A percentile compares a stretch with the other conserved stretches of the same genome.
Conservation (phyloP, 2,329 filamentous ascomycete genomes). For the Atkinsonella hypoxylon region DNA sequence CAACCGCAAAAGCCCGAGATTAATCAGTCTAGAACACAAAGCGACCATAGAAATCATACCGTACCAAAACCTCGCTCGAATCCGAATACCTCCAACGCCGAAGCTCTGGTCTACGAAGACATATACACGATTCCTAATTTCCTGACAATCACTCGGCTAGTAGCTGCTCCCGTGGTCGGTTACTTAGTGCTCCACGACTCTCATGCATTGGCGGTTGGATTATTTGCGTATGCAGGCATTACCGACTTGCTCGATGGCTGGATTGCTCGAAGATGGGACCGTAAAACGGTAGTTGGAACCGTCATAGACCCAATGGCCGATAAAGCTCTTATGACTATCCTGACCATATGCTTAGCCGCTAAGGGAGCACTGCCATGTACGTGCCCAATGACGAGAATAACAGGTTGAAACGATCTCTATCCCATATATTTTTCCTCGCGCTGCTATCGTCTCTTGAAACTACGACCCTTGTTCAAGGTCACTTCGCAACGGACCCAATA, state of each 20-base stretch:
- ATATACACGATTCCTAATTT: conserved; percentile 96
- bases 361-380: conserved; percentile 71
- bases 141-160: conserved; percentile 74
- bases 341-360: conserved; percentile 73
- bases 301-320: conserved; percentile 96
- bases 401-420: background rate
- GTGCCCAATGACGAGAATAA: conserved; percentile 16
- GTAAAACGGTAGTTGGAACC: conserved; percentile 87
- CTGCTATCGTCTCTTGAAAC: no score
- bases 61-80: no score
- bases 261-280: conserved; percentile 78
- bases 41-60: background rate
- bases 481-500: background rate
- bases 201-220: conserved; percentile 62
- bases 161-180: conserved; percentile 73
- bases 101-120: conserved; percentile 53
- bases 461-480: background rate
- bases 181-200: conserved; percentile 80
- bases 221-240: conserved; percentile 87
- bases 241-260: conserved; percentile 90
- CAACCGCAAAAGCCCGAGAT: background rate
- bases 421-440: no score
- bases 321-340: conserved; percentile 87
- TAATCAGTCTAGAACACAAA: background rate
- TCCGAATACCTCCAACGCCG: background rate